Conservation (phyloP, 2,329 filamentous ascomycete species). For the Cordyceps cateniannulata region DNA sequence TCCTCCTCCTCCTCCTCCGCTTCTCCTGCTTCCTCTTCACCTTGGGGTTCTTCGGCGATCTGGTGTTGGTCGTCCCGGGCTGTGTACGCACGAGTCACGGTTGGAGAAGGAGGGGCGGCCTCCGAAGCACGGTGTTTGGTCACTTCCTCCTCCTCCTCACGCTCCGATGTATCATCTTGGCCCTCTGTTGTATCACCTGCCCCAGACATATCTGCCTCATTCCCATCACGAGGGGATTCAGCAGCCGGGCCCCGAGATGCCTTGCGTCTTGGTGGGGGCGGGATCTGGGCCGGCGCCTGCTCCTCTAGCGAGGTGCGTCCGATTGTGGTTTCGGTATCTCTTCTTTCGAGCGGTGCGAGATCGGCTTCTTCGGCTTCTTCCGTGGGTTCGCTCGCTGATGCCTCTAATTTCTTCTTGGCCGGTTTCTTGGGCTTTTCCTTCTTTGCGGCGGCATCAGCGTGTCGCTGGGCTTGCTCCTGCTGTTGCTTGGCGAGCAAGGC, state of each 20-base stretch:
- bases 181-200: constrained; percentile 59
- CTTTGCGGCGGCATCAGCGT: constrained; percentile 70
- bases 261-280: constrained; percentile 44
- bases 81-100: constrained; percentile 19
- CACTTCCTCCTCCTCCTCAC: constrained; percentile 67
- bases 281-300: constrained; percentile 25
- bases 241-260: constrained; percentile 39
- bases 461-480: constrained; percentile 76
- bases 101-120: constrained; percentile 31
- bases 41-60: constrained; percentile 66
- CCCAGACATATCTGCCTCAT: constrained; percentile 59
- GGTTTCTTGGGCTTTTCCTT: constrained; percentile 80
- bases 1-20: constrained; percentile 73
- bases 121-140: constrained; percentile 27
- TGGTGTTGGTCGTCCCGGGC: constrained; percentile 49
- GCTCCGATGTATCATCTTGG: constrained; percentile 57
- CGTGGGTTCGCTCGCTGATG: constrained; percentile 27
- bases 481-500: constrained; percentile 91
- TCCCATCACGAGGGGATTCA: constrained; percentile 49
- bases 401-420: constrained; percentile 60
- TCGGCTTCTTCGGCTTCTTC: constrained; percentile 22
- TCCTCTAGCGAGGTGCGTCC: constrained; percentile 47
- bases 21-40: constrained; percentile 59
- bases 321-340: constrained; percentile 40
- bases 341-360: constrained; percentile 37